Evolutionary conservation across 495 filamentous ascomycete species (phyloP).

Genomic region (Diplogelasinospora grovesii): DNA sequence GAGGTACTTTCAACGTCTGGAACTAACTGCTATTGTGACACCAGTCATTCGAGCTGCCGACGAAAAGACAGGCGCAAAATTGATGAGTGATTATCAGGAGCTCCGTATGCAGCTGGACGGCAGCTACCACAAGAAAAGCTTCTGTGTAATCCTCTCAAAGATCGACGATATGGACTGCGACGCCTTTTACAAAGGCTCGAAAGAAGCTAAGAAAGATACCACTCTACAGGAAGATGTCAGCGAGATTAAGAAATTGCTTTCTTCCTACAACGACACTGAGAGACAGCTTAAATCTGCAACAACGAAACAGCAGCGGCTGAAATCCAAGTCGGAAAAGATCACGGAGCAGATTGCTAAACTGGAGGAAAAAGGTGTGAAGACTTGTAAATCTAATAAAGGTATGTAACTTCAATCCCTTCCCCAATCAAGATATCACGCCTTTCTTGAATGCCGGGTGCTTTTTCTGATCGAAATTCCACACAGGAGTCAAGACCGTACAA

Average conservation of each 20-base stretch:
- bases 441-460: no score
- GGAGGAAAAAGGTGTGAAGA: no score
- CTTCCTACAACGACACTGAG: not conserved
- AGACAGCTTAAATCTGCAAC: no score
- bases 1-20: conserved; percentile 7
- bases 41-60: conserved; percentile 16
- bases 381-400: no score
- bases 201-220: not conserved
- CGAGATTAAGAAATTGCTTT: not conserved
- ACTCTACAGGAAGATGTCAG: not conserved
- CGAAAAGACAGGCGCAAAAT: conserved; percentile 9
- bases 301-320: no score
- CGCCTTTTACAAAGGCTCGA: not conserved
- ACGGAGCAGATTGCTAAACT: no score
- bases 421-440: no score
- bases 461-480: no score
- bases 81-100: conserved; percentile 16
- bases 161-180: conserved; percentile 20
- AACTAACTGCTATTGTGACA: conserved; percentile 12
- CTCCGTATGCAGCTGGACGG: conserved; percentile 17
- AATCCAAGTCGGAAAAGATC: no score
- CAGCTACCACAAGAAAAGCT: conserved; percentile 11
- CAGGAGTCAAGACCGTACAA: no score
- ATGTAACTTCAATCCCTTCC: no score
- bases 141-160: conserved; percentile 17